Base-by-base conservation (phyloP, 768 basidiomycete species). In the Ramaria rubella region DNA sequence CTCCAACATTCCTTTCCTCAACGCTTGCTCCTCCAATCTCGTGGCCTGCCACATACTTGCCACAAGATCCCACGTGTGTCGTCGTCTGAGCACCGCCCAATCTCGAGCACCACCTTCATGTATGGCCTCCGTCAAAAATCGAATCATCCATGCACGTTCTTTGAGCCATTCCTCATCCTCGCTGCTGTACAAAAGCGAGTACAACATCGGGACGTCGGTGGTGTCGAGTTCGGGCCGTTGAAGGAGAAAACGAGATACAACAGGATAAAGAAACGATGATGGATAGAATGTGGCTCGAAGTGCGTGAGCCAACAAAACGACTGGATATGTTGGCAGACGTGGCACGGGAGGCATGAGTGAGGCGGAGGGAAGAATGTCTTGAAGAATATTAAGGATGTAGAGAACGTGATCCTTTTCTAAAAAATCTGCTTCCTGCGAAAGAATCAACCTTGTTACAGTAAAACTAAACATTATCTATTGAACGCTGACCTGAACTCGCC, bases 141-240 rank as follows among this genome's bases (percentile, higher is more conserved):
- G 77, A 31, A 95, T 71, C 27, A 95, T 94, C 94, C 94, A 97
- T 1, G 77, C 77, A n/a, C 91, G 76, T 64, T 95, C 92, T 68
- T 83, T 87, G 71, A 83, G 87, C 87, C 90, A 93, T 14, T 86
- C 85, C 11, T 51, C 58, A 38, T 89, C 86, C 3, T 75, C 72
- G 21, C 77, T 78, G 62, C 87, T 90, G 67, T 92, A 96, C 3
- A 97, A 74, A 83, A 95, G 86, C 11, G 76, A 76, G 64, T 90
- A 97, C 4, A 99, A 71, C 84, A 97, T 84, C 0, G 95, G 95
- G 0, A 97, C 90, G 64, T 97, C 94, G 1, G 72, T 73, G 1
- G 73, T 72, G 63, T 97, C 94, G 6, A 97, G 72, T 54, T 83
- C 79, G 0, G 92, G 86, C 1, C 95, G 82, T 69, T 96, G 94